phyloP scores from a whole-genome alignment of 352 stramenopile genomes.

The Phytopythium vexans region DNA sequence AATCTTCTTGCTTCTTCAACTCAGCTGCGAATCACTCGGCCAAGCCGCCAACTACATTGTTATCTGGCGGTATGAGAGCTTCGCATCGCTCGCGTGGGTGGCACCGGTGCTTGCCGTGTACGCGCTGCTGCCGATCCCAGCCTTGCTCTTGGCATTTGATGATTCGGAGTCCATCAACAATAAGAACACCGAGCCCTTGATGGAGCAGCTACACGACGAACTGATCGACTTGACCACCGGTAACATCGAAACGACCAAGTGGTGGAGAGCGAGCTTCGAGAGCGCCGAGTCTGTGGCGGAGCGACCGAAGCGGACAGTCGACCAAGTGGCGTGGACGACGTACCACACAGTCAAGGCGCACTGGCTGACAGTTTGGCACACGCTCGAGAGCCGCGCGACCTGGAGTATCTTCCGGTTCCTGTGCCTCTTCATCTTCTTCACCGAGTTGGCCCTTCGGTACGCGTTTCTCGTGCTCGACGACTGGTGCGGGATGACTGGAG shows the following conservation, averaged over 20 bases:
- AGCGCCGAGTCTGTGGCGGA: conserved; percentile 11
- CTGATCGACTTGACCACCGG: conserved; percentile 16
- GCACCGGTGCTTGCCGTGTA: conserved; percentile 37
- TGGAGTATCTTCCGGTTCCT: conserved; percentile 34
- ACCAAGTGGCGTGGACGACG: no score
- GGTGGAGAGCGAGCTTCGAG: conserved; percentile 18
- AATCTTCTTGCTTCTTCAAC: conserved; percentile 32
- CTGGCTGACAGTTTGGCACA: conserved; percentile 27
- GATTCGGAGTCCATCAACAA: conserved; percentile 25
- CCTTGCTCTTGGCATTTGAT: conserved; percentile 31
- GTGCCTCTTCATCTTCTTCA: conserved; percentile 47
- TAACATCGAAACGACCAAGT: conserved; percentile 9
- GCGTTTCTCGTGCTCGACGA: conserved; percentile 29
- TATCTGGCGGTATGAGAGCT: conserved; percentile 22
- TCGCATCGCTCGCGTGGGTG: conserved; percentile 19
- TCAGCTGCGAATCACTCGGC: conserved; percentile 27
- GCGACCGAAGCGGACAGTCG: conserved; percentile 12
- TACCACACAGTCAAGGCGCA: conserved; percentile 17
- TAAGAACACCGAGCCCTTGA: conserved; percentile 12
- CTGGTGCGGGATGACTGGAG: conserved; percentile 34
- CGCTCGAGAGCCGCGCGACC: conserved; percentile 31
- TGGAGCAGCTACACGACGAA: background rate
- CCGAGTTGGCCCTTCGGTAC: conserved; percentile 44
- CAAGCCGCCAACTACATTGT: conserved; percentile 25
- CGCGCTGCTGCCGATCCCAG: conserved; percentile 31